Percentiles rank a stretch among this genome's conserved stretches.
Evolutionary conservation across 371 early-diverging fungal species (phyloP).

Genomic region (Mortierella sp.): DNA sequence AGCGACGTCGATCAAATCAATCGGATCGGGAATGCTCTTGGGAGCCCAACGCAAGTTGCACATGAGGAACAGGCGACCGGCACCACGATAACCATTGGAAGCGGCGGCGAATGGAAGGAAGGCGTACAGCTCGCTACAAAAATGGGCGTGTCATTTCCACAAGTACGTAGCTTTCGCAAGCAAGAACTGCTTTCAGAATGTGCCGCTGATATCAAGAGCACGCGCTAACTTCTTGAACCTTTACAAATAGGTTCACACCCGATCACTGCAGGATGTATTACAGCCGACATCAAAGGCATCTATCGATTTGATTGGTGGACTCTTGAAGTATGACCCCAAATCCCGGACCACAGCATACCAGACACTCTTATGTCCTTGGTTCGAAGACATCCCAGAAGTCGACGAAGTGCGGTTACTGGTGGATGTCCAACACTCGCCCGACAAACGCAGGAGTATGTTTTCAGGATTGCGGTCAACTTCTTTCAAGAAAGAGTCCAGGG

Average conservation of each 20-base stretch:
- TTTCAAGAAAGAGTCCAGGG: conserved; percentile 40
- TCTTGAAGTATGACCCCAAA: conserved; percentile 91
- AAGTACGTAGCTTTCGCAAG: conserved; percentile 12
- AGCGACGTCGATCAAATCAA: conserved; percentile 93
- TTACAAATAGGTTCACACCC: conserved; percentile 61
- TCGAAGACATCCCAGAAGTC: conserved; percentile 61
- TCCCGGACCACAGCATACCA: conserved; percentile 83
- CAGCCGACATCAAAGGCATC: conserved; percentile 74
- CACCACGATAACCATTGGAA: background rate
- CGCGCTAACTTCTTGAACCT: background rate
- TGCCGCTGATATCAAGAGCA: background rate
- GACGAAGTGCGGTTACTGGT: conserved; percentile 33
- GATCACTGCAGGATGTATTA: conserved; percentile 71
- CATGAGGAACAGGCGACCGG: background rate
- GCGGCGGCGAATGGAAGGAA: conserved; percentile 53
- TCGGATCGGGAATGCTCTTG: conserved; percentile 76
- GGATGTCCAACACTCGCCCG: conserved; percentile 39
- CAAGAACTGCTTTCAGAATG: background rate
- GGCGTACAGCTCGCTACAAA: conserved; percentile 34
- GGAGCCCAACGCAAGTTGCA: conserved; percentile 62
- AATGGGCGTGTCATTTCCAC: conserved; percentile 36
- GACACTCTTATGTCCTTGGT: conserved; percentile 78
- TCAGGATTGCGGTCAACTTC: conserved; percentile 25
- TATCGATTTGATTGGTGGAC: conserved; percentile 83
- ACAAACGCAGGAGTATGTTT: conserved; percentile 55